Evolutionary conservation across 768 basidiomycete species (phyloP), one percentile per base, ranked within the genome.

Genomic region (Lyophyllum atratum): DNA sequence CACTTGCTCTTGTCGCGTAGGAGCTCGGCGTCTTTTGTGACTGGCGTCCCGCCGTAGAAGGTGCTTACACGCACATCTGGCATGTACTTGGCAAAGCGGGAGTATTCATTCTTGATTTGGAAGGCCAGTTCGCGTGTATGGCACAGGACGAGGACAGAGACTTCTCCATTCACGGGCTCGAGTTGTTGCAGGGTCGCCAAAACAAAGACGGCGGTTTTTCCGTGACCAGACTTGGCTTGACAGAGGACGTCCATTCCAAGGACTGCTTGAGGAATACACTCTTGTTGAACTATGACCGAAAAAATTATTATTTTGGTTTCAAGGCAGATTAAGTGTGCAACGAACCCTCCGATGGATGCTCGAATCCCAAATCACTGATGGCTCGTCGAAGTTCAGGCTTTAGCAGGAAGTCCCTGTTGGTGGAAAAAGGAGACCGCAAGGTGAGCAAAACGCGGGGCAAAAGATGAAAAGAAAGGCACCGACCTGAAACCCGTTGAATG

Each of bases 51-150:
- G 61, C 97, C 97, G 72, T 94, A 99, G 80, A 98, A 98, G 56
- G 97, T 98, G 76, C 86, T 87, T 68, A 98, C 95, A 62, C 95
- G 92, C 66, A 98, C 94, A 65, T 95, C 93, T 33, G 97, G 95
- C 96, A 98, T 98, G 80, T 98, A 99, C 83, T 98, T 98, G 66
- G 93, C 92, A 76, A 99, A 99, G 52, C 97, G 94, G 54, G 90
- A 86, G 80, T 98, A 99, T 78, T 99, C 97, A 78, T 99, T 99
- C 83, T 96, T 95, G 77, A 99, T 99, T 80, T 99, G 97, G 81
- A 94, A 99, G 50, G 97, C 97, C 58, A 99, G 84, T 80, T 99
- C 97, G 66, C 97, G 93, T 26, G 97, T 99, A 80, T 99, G 97
- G 77, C 97, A 99, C 58, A 99, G 86, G 66, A 99, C 95, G 68